Evolutionary conservation across 73 alveolate species (phyloP).

Genomic region (Paramecium biaurelia): DNA sequence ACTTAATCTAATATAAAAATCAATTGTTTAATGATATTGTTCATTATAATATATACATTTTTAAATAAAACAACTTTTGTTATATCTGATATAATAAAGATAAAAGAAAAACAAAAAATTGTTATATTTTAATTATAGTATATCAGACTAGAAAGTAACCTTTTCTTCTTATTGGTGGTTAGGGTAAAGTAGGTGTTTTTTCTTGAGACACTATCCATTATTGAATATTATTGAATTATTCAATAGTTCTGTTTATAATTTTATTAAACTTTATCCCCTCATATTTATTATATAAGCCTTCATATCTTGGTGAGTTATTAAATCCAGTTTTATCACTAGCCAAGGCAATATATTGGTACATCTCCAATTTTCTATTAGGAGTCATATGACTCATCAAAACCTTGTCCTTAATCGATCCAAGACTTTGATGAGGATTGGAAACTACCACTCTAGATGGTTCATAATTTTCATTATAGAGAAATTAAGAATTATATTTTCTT

Average conservation of each 20-base stretch:
- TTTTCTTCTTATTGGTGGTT: neutral
- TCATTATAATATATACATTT: no score
- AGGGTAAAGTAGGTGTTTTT: neutral
- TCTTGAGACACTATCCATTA: neutral
- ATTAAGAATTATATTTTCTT: neutral
- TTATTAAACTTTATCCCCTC: neutral
- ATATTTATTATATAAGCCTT: constrained; percentile 10
- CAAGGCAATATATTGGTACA: neutral
- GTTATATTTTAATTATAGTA: neutral
- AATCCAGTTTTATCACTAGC: constrained; percentile 8
- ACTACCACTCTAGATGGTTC: neutral
- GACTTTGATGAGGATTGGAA: constrained; percentile 16
- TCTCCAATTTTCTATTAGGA: constrained; percentile 37
- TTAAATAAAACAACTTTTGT: no score
- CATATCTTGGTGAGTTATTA: neutral
- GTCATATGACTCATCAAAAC: constrained; percentile 40
- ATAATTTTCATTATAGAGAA: neutral
- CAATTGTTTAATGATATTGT: no score
- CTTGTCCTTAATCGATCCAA: constrained; percentile 20
- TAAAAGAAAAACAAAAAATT: no score
- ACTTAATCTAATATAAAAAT: no score
- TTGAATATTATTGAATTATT: neutral
- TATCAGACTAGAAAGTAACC: neutral
- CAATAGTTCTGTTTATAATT: neutral
- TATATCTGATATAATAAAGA: no score